Evolutionary conservation across 164 flowering plant species (phyloP), one percentile per base, ranked within the genome.

Genomic region (Magnolia sinica): DNA sequence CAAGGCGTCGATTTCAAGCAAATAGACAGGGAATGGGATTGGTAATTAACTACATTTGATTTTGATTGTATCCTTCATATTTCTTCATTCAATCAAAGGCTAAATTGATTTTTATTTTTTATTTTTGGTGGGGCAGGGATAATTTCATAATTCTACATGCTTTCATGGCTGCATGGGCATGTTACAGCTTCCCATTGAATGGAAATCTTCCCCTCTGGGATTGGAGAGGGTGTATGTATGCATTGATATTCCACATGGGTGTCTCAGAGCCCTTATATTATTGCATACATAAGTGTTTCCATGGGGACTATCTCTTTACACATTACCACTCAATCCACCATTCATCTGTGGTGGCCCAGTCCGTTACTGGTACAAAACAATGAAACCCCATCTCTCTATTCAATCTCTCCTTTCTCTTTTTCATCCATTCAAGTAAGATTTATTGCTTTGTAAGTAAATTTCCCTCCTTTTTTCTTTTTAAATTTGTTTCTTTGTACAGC

Each of bases 261-360:
- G 76, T 90, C 67, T 87, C 95, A 76, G 98, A 95, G 82, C 95
- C 97, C 66, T 66, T 93, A 20, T 95, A 87, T 74, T 95, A 95
- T 66, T 87, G 84, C 85, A 27, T 83, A 0, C 98, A 95, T 68
- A 87, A 88, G 77, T 71, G 6, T 8, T 77, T 91, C 52, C 98
- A 92, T 61, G 52, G 69, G 16, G 77, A 75, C 5, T 74, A 76
- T 73, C 78, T 91, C 9, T 95, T 87, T 29, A 72, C 82, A 24
- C 52, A 83, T 45, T 91, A 91, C 82, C 98, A 95, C 81, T 91
- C 95, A 61, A 78, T 89, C 10, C 96, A 93, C 81, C 98, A 95
- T 76, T 74, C 89, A 50, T 93, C 94, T 64, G 77, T 82, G 31
- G 94, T 91, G 5, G 84, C 87, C 0, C 90, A 89, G 50, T 73